Base-by-base conservation (phyloP, 352 stramenopile genomes). In the Globisporangium mamillatum region DNA sequence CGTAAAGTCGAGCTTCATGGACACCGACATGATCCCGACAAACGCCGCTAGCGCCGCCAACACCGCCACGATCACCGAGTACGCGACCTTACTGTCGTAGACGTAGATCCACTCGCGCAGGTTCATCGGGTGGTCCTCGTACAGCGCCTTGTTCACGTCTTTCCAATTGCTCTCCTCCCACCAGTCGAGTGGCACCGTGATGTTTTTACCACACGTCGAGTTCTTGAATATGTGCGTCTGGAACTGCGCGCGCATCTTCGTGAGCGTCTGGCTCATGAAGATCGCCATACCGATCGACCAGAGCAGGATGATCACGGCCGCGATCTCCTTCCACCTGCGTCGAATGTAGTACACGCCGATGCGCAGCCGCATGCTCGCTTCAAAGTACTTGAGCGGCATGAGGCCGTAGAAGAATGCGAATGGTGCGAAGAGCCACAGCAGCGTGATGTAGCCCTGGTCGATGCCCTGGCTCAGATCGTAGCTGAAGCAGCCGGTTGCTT, bases 281-380 rank as follows among this genome's bases (percentile, higher is more conserved):
- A 94, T 75, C n/a, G 82, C 72, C 0, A 89, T 60, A 0, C 83
- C 84, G 20, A 92, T 73, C 0, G 79, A 80, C 83, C 84, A 94
- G 54, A 88, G 77, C 44, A 92, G 55, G 29, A 92, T 64, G 63
- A 94, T 90, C 18, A 89, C 27, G 22, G 82, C 80, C 0, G 80
- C 81, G 61, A 92, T 84, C 4, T 80, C 68, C 60, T 94, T 94
- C 87, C 87, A 94, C 55, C 81, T 78, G 0, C 84, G 76, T 29
- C 87, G 87, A 29, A 91, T 81, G 62, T 87, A 91, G 53, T 93
- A 93, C 24, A 93, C 80, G 14, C 79, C 81, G 60, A 91, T 89
- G 20, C 85, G 71, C 10, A 93, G 66, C 16, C 80, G 73, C 80
- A 91, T 89, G 32, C 74, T 88, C 25, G 74, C 74, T 71, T 90